Evolutionary conservation across 2,329 filamentous ascomycete species (phyloP).

Genomic region (Verticillium nubilum): DNA sequence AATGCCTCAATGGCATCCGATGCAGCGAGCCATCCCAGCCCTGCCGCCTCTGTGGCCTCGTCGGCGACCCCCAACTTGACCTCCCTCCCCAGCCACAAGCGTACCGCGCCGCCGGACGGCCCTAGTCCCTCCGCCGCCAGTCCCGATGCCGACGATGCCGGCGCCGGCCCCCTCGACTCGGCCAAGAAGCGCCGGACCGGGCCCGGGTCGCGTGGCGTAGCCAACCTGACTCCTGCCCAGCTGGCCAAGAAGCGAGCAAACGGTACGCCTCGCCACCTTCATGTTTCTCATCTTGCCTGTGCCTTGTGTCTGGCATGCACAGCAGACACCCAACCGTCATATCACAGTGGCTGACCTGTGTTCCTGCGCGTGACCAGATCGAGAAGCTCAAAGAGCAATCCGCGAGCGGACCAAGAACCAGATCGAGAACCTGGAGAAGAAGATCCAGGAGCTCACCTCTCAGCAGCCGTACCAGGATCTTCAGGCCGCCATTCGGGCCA

Average conservation of each 20-base stretch:
- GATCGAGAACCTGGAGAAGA: constrained; percentile 68
- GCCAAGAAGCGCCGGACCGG: constrained; percentile 41
- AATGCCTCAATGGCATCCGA: constrained; percentile 6
- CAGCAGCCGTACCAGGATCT: constrained; percentile 82
- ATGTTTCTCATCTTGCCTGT: neutral
- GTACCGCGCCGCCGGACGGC: constrained; percentile 4
- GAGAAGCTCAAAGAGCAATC: constrained; percentile 81
- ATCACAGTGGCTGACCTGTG: neutral
- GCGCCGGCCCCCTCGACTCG: constrained; percentile 6
- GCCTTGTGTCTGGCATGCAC: too few species aligned
- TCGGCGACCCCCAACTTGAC: constrained; percentile 5
- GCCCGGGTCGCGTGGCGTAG: constrained; percentile 43
- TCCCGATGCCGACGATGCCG: constrained; percentile 1
- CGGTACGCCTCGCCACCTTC: constrained; percentile 26
- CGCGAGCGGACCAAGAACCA: constrained; percentile 75
- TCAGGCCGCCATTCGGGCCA: constrained; percentile 67
- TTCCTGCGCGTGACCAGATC: constrained; percentile 45
- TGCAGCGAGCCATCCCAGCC: constrained; percentile 11
- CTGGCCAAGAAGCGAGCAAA: constrained; percentile 61
- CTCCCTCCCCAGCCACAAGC: constrained; percentile 6
- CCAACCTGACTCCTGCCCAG: constrained; percentile 68
- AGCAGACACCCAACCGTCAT: neutral
- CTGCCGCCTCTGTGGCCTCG: constrained; percentile 10
- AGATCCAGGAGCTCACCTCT: constrained; percentile 69
- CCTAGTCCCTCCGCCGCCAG: constrained; percentile 6